Conservation (phyloP, 805 yeast species). For the Jamesozyma spencerorum region DNA sequence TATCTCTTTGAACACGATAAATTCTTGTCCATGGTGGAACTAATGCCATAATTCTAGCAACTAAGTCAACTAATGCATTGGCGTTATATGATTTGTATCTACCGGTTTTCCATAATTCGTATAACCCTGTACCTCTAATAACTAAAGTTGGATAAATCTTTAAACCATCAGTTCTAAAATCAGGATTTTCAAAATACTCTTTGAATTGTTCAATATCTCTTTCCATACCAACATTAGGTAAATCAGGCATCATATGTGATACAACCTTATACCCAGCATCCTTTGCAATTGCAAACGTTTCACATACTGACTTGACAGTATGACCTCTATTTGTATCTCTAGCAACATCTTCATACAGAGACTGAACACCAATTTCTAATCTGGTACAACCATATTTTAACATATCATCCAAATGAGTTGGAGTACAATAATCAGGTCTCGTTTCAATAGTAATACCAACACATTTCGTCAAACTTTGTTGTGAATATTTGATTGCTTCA, state of each 20-base stretch:
- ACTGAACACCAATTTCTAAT: constrained; percentile 93
- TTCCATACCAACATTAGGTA: constrained; percentile 98
- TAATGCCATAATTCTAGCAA: constrained; percentile 88
- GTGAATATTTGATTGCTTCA: constrained; percentile 85
- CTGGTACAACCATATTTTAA: constrained; percentile 93
- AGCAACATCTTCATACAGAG: constrained; percentile 96
- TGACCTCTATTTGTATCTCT: constrained; percentile 97
- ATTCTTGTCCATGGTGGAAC: constrained; percentile 99
- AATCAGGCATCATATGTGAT: constrained; percentile 98
- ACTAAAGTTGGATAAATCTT: constrained; percentile 94
- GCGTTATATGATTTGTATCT: constrained; percentile 91
- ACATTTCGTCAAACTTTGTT: constrained; percentile 91
- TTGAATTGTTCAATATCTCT: constrained; percentile 91
- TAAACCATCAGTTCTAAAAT: constrained; percentile 91
- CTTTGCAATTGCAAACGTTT: constrained; percentile 90
- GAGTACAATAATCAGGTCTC: constrained; percentile 96
- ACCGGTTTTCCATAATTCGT: constrained; percentile 96
- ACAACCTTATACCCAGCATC: constrained; percentile 98
- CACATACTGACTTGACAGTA: constrained; percentile 91
- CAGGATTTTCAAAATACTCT: constrained; percentile 96
- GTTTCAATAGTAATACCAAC: constrained; percentile 98
- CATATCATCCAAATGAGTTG: constrained; percentile 92
- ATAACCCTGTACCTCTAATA: constrained; percentile 93
- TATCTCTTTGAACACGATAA: constrained; percentile 96
- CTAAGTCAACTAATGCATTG: constrained; percentile 84